phyloP scores from a whole-genome alignment of 306 rosid species.

The Vicia faba region DNA sequence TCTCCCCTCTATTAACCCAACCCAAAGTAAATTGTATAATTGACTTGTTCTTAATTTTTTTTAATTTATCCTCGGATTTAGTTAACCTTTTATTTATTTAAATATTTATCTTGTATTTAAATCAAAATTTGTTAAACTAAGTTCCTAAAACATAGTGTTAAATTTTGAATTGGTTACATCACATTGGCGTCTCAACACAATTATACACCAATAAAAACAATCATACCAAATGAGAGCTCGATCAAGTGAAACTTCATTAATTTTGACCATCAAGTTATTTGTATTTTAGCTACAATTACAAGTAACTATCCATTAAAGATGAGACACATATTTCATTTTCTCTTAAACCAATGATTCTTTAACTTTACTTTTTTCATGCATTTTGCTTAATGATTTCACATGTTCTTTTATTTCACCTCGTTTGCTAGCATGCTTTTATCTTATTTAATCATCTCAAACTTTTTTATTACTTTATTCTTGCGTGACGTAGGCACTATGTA shows the following conservation, averaged over 20 bases:
- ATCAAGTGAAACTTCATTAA: constrained; percentile 16
- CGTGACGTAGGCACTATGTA: constrained; percentile 30
- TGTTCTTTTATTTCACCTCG: constrained; percentile 36
- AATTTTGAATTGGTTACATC: constrained; percentile 4
- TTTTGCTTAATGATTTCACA: constrained; percentile 31
- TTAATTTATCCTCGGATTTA: not conserved
- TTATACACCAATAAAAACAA: not conserved
- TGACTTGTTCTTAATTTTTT: not conserved
- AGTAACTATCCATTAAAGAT: constrained; percentile 22
- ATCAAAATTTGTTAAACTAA: not conserved
- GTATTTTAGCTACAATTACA: constrained; percentile 5
- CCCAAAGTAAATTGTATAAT: no score
- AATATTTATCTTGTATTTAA: not conserved
- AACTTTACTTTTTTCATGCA: constrained; percentile 38
- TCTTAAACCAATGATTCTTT: constrained; percentile 31
- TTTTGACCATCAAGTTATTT: constrained; percentile 19
- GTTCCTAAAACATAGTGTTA: not conserved
- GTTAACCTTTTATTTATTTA: not conserved
- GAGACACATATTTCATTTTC: constrained; percentile 21
- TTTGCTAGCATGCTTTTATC: constrained; percentile 33
- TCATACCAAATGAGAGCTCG: not conserved
- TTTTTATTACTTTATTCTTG: constrained; percentile 23
- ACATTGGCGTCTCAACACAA: not conserved
- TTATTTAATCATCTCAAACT: constrained; percentile 30
- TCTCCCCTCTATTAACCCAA: no score